Base-by-base conservation (phyloP, 495 filamentous ascomycete genomes). In the Trichoderma erinaceum region DNA sequence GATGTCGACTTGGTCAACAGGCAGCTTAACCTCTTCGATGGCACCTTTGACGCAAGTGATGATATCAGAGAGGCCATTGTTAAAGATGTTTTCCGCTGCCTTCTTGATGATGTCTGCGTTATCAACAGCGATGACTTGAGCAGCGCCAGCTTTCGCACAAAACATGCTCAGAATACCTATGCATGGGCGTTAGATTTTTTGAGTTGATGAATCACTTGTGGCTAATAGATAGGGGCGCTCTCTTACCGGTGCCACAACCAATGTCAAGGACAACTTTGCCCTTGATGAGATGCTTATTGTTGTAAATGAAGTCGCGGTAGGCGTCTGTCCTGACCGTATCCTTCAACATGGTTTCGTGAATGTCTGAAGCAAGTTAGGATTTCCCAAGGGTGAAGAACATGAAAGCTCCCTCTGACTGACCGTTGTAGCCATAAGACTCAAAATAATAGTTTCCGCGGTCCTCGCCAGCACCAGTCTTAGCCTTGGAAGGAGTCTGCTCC, bases 241-340 rank as follows among this genome's bases (percentile, higher is more conserved):
- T 52, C 87, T 68, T 79, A 92, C 90, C 87, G 38, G 95, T 98
- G 75, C 95, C 95, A 80, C 95, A 99, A 76, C 95, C 95, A 68
- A 99, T 94, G 78, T 99, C 95, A 41, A 99, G 88, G 66, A 99
- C 95, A 21, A 94, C 87, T 83, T 98, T 99, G 81, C 94, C 94
- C 75, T 92, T 93, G 87, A 99, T 97, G 63, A 99, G 86, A 78
- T 96, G 88, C 78, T 89, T 89, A 81, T 99, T 97, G 75, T 92
- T 88, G 84, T 97, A 97, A 79, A 99, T 99, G 66, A 96, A 90
- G 78, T 98, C 93, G 68, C 93, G 90, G 83, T 99, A 99, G 16
- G 92, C 92, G 74, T 91, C 88, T 68, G 95, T 99, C 69, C 95
- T 90, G 64, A 99, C 90, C 77, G 93, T 88, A 79, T 99, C 95